phyloP scores from a whole-genome alignment of 495 filamentous ascomycete genomes.

The Sabuloglossum arenarium region DNA sequence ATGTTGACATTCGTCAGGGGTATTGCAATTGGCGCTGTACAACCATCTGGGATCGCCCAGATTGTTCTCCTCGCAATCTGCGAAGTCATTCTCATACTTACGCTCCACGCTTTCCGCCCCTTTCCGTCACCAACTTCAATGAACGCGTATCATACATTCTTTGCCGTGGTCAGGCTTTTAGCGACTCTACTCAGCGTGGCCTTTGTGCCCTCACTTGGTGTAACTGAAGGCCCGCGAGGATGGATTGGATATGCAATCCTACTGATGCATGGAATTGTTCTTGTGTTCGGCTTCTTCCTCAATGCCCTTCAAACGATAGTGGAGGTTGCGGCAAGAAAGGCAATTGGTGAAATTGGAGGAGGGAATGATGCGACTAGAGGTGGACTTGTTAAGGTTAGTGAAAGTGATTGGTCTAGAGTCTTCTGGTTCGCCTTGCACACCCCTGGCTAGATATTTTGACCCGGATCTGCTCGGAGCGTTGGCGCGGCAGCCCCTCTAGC shows the following conservation, averaged over 20 bases:
- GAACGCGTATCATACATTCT: constrained; percentile 84
- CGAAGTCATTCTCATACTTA: constrained; percentile 78
- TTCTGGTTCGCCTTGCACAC: not conserved
- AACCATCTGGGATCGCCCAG: constrained; percentile 83
- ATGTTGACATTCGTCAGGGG: constrained; percentile 68
- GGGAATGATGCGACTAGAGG: constrained; percentile 60
- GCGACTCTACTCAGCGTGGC: constrained; percentile 67
- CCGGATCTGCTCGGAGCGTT: not conserved
- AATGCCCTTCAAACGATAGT: constrained; percentile 79
- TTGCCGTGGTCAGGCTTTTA: constrained; percentile 55
- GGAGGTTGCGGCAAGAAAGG: constrained; percentile 61
- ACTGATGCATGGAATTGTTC: constrained; percentile 61
- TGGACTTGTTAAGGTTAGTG: constrained; percentile 54
- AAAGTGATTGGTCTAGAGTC: not conserved
- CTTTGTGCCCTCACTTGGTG: constrained; percentile 63
- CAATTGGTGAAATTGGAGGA: constrained; percentile 61
- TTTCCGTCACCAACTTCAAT: constrained; percentile 89
- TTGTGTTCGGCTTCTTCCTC: constrained; percentile 86
- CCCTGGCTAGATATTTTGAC: not conserved
- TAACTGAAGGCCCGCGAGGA: constrained; percentile 56
- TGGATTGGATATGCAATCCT: constrained; percentile 95
- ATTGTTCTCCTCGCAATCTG: constrained; percentile 80
- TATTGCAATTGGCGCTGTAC: constrained; percentile 75
- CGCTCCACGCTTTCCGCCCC: constrained; percentile 71
- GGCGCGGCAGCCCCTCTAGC: too few species aligned